Base-by-base conservation (phyloP, 1,284 basidiomycete genomes). In the Waitea zeae region DNA sequence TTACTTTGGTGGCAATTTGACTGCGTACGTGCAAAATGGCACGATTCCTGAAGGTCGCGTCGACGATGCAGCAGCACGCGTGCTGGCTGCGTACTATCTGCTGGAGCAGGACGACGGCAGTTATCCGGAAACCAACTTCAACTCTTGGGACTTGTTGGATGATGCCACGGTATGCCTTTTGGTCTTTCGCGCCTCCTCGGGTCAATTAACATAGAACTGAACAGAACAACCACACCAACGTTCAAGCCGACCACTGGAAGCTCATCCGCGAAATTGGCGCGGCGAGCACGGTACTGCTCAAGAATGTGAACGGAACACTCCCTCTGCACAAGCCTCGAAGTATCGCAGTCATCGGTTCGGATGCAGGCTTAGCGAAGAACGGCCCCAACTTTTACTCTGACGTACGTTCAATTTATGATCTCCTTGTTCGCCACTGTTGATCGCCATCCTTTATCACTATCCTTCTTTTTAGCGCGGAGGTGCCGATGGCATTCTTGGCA, bases 361-460 rank as follows among this genome's bases (percentile, higher is more conserved):
- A 84, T 49, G 73, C 81, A 12, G 80, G 73, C 2, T 80, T 82
- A 0, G 66, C 70, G 3, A 51, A 45, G 18, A 58, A 61, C 20
- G 84, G 84, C 0, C 77, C 84, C 2, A 89, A 88, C 53, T 66
- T 70, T 32, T 87, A 71, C 45, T 26, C 53, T 9, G 80, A 87
- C n/a, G n/a, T n/a, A n/a, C n/a, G n/a, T n/a, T n/a, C n/a, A n/a
- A n/a, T n/a, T n/a, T n/a, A n/a, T n/a, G n/a, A n/a, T n/a, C n/a
- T n/a, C n/a, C n/a, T n/a, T n/a, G n/a, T n/a, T n/a, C n/a, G n/a
- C n/a, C n/a, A n/a, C n/a, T n/a, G n/a, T n/a, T n/a, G n/a, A n/a
- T n/a, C n/a, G n/a, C n/a, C n/a, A n/a, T n/a, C n/a, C n/a, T n/a
- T n/a, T n/a, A n/a, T n/a, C n/a, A n/a, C n/a, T n/a, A n/a, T n/a